Percentiles rank a stretch among this genome's conserved stretches.
These are phyloP conservation scores for Lophiostoma macrostomum DNA, from an alignment of 495 filamentous ascomycete species.

Conservation along the genomic window DNA sequence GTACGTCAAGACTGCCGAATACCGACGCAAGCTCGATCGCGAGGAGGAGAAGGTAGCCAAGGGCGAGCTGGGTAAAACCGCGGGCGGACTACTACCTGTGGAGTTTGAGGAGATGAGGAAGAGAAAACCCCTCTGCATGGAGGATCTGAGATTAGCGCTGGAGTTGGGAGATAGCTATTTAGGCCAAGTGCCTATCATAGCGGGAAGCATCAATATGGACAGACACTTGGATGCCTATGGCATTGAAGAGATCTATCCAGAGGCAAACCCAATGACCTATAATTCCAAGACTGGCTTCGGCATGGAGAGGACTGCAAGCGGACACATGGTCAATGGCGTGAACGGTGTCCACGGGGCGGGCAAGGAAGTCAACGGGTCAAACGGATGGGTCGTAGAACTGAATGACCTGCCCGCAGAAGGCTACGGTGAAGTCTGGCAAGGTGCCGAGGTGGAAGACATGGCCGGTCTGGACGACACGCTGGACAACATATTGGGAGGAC, in stretches of 20 bases:
- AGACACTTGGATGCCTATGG: slow-evolving; percentile 63
- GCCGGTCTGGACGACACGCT: slow-evolving; percentile 64
- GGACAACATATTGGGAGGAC: too few relatives aligned
- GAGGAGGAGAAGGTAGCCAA: slow-evolving; percentile 67
- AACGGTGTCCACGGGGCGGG: too few relatives aligned
- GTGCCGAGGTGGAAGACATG: slow-evolving; percentile 58
- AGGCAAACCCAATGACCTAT: background rate
- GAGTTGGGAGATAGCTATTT: slow-evolving; percentile 70
- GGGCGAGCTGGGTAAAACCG: slow-evolving; percentile 63
- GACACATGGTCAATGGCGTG: background rate
- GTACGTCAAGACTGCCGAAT: slow-evolving; percentile 76
- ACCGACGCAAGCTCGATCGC: slow-evolving; percentile 64
- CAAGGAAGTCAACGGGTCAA: too few relatives aligned
- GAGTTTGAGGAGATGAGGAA: slow-evolving; percentile 67
- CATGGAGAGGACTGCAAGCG: too few relatives aligned
- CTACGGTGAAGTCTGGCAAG: slow-evolving; percentile 66
- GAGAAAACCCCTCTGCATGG: slow-evolving; percentile 67
- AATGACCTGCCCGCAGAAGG: slow-evolving; percentile 59
- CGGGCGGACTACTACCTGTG: slow-evolving; percentile 72
- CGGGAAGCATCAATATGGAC: slow-evolving; percentile 62
- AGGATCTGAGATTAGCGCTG: slow-evolving; percentile 73
- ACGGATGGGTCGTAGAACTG: slow-evolving; percentile 33
- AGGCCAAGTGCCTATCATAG: slow-evolving; percentile 71
- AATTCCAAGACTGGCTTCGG: too few relatives aligned
- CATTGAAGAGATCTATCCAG: slow-evolving; percentile 3